These are phyloP conservation scores for Blastobotrys arbuscula DNA, from an alignment of 1,139 yeast species.

Conservation along the genomic window DNA sequence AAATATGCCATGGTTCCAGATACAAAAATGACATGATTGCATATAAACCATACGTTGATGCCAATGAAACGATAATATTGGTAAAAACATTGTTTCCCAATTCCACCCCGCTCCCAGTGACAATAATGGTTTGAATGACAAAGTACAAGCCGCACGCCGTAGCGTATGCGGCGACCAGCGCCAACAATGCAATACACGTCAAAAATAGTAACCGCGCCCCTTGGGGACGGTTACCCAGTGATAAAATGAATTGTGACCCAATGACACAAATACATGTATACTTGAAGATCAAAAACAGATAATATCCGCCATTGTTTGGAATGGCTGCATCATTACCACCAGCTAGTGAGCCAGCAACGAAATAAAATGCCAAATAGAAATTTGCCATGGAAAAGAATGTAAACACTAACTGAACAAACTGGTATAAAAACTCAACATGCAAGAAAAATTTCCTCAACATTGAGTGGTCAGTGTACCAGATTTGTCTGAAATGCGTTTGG, in stretches of 20 bases:
- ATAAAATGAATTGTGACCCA: constrained; percentile 79
- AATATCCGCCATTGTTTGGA: constrained; percentile 62
- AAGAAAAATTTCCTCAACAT: constrained; percentile 66
- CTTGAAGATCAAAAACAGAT: constrained; percentile 73
- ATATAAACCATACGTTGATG: constrained; percentile 86
- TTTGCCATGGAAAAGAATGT: constrained; percentile 89
- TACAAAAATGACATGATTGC: constrained; percentile 71
- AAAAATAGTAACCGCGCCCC: constrained; percentile 75
- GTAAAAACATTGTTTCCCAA: constrained; percentile 49
- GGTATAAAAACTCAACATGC: constrained; percentile 79
- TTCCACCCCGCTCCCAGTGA: constrained; percentile 37
- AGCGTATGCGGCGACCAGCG: constrained; percentile 77
- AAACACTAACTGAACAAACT: constrained; percentile 65
- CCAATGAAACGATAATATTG: constrained; percentile 70
- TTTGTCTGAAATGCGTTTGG: constrained; percentile 66
- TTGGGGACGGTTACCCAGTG: constrained; percentile 95
- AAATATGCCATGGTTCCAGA: constrained; percentile 91
- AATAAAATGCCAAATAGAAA: constrained; percentile 86
- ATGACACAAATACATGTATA: constrained; percentile 75
- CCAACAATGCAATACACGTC: constrained; percentile 61
- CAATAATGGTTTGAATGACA: constrained; percentile 51
- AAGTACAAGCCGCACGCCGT: constrained; percentile 77
- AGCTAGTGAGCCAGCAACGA: constrained; percentile 80
- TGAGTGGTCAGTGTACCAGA: constrained; percentile 87
- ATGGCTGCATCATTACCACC: constrained; percentile 42